Percentiles rank a stretch among this genome's conserved stretches.
Conservation (phyloP, 139 green algal species). For the Chlamydomonas eustigma region DNA sequence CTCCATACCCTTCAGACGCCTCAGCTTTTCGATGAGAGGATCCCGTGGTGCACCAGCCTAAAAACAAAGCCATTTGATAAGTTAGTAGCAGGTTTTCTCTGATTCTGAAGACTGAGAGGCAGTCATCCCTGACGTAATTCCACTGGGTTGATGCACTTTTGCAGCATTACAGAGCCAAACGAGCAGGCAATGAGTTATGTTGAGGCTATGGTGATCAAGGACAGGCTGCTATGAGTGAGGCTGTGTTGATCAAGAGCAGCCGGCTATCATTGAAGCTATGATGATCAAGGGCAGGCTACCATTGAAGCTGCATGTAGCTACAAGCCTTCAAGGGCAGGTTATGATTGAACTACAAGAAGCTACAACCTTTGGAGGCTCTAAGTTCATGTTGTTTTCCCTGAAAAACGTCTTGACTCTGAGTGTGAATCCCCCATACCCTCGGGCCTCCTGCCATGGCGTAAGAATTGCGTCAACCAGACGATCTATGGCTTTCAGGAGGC, state of each 20-base stretch:
- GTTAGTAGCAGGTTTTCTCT: no score
- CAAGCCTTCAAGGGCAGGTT: no score
- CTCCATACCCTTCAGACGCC: conserved; percentile 8
- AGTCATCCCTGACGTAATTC: no score
- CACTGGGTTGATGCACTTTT: no score
- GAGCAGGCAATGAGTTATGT: no score
- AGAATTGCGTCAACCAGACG: conserved; percentile 14
- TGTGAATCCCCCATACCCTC: not conserved
- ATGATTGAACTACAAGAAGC: not conserved
- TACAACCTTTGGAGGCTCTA: conserved; percentile 4
- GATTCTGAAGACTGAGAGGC: no score
- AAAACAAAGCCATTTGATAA: no score
- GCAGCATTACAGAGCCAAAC: no score
- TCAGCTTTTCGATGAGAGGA: not conserved
- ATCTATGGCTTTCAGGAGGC: conserved; percentile 15
- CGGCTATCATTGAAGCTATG: no score
- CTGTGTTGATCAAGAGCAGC: not conserved
- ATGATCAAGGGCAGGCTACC: no score
- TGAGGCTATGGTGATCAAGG: no score
- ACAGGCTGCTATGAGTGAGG: not conserved
- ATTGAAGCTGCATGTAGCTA: no score
- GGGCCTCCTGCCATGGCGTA: conserved; percentile 11
- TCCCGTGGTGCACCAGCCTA: not conserved
- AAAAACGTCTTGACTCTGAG: not conserved
- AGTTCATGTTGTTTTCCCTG: conserved; percentile 1